Base-by-base conservation (phyloP, 2,329 filamentous ascomycete genomes). In the Colletotrichum liriopes region DNA sequence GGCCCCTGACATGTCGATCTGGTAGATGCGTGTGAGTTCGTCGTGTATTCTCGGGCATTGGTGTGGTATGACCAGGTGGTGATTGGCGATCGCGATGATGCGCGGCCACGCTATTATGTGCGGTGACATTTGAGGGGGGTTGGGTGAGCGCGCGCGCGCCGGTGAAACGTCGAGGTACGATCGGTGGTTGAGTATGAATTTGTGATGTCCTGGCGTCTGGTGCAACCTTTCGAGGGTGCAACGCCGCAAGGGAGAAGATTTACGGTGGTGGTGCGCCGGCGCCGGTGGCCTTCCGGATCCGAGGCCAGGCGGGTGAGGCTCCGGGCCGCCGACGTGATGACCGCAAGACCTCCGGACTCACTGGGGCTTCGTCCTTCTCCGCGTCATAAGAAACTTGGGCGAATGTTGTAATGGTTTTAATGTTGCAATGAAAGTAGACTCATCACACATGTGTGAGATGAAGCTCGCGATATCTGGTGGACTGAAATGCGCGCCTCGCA, bases 41-140 rank as follows among this genome's bases (percentile, higher is more conserved):
- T 23, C 47, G 18, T 41, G 37, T 23, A 32, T 49, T 3, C 7
- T 49, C 7, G 11, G 58, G 6, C 6, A 49, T 23, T 29, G 29
- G 43, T 49, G 20, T 62, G 59, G 43, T 39, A 49, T 60, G 58
- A 35, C n/a, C 32, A 14, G 32, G 47, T n/a, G 60, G 47, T 61
- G 55, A 54, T 54, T 52, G 12, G 55, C 14, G 37, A 45, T 37
- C 12, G 32, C 55, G 55, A 43, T 60, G 67, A 47, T 55, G 47
- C 63, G 63, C 67, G 64, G 35, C 58, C 49, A 66, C 47, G 55
- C 62, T 32, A 51, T 58, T 32, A 51, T 39, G 67, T 35, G 58
- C 45, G 32, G 58, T 55, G 56, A 63, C 65, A 67, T 63, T 66
- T 12, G 12, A 26, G 23, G 23, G 47, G 47, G n/a, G 23, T 26